Evolutionary conservation across 1,284 basidiomycete species (phyloP).

Genomic region (Heterobasidion irregulare): DNA sequence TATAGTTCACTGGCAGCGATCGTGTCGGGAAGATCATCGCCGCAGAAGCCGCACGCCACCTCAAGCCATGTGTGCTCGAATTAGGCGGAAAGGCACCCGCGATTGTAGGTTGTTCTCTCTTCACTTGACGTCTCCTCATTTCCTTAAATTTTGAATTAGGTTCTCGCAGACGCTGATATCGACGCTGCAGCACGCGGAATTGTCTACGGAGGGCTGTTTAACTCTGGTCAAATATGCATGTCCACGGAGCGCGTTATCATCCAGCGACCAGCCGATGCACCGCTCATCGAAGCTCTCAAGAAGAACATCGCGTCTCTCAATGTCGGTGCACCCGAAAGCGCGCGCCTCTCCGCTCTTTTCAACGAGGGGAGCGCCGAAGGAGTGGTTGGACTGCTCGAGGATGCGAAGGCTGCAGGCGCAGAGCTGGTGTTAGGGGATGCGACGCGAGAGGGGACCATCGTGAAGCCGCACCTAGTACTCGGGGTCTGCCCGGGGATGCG

Average conservation of each 20-base stretch:
- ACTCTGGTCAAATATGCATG: conserved; percentile 69
- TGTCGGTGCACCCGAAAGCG: conserved; percentile 24
- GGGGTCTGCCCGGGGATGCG: conserved; percentile 42
- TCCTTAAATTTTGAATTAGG: conserved; percentile 23
- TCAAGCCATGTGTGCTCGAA: conserved; percentile 68
- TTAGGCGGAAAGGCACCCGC: conserved; percentile 69
- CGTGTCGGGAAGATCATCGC: conserved; percentile 66
- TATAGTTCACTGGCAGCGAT: conserved; percentile 65
- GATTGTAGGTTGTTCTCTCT: not conserved
- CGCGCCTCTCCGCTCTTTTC: conserved; percentile 37
- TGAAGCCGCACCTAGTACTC: conserved; percentile 47
- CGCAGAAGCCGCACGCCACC: conserved; percentile 61
- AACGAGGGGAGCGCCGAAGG: conserved; percentile 39
- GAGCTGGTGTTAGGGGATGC: conserved; percentile 40
- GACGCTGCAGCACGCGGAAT: conserved; percentile 47
- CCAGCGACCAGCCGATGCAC: conserved; percentile 30
- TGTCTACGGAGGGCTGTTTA: conserved; percentile 48
- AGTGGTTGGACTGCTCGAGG: conserved; percentile 38
- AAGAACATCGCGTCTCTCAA: conserved; percentile 23
- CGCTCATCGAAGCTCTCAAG: conserved; percentile 27
- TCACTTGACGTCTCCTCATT: not conserved
- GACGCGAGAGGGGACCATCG: conserved; percentile 29
- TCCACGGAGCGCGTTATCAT: conserved; percentile 62
- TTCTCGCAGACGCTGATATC: conserved; percentile 57
- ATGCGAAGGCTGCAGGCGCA: conserved; percentile 45